Percentiles rank a stretch among this genome's conserved stretches.
Conservation (phyloP, 371 early-diverging fungal genomes). For the Chytridium lagenaria region DNA sequence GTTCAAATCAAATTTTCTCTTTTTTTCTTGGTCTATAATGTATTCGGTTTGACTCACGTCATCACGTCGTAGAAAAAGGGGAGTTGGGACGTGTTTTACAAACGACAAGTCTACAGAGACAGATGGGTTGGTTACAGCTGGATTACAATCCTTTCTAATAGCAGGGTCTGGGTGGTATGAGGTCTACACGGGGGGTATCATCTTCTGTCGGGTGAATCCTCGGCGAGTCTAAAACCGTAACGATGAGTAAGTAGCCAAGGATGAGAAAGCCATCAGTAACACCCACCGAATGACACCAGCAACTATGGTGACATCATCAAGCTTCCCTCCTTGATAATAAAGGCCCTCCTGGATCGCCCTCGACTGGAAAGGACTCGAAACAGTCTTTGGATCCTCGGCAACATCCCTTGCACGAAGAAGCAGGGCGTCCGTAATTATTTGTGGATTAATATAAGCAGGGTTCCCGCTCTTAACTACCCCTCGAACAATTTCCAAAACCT, state of each 20-base stretch:
- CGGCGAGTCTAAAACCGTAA: constrained; percentile 25
- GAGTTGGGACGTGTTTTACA: too few relatives aligned
- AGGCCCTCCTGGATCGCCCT: constrained; percentile 76
- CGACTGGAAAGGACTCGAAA: constrained; percentile 84
- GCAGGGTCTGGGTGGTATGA: too few relatives aligned
- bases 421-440: constrained; percentile 76
- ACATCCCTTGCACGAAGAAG: constrained; percentile 76
- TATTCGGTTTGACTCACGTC: too few relatives aligned
- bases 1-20: not conserved
- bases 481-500: constrained; percentile 53
- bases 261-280: not conserved
- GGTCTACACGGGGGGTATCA: constrained; percentile 12
- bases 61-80: too few relatives aligned
- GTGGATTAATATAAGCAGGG: constrained; percentile 61
- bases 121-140: too few relatives aligned
- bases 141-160: too few relatives aligned
- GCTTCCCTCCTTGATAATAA: constrained; percentile 76
- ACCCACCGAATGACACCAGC: constrained; percentile 69
- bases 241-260: not conserved
- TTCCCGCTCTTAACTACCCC: constrained; percentile 23
- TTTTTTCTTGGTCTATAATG: not conserved
- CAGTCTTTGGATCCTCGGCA: constrained; percentile 73
- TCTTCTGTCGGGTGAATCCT: constrained; percentile 40
- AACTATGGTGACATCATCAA: constrained; percentile 83
- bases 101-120: too few relatives aligned